Conservation (phyloP, 306 rosid genomes). For the Oemleria cerasiformis region DNA sequence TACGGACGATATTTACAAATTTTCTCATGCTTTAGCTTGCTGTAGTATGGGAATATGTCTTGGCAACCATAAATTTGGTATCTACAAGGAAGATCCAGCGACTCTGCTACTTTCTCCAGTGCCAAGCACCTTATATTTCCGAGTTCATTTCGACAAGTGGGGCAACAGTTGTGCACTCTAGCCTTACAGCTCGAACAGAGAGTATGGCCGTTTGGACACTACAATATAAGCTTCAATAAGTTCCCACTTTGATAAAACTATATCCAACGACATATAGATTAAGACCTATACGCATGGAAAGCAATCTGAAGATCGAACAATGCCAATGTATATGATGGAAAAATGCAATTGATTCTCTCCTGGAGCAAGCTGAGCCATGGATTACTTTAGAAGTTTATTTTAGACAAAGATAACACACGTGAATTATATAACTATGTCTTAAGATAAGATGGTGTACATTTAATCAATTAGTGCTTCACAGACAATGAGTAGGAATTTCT, state of each 20-base stretch:
- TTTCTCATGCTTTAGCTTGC: conserved; percentile 58
- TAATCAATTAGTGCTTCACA: background rate
- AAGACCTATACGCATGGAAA: background rate
- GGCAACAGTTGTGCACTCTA: conserved; percentile 51
- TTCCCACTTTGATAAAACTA: background rate
- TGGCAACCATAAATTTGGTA: conserved; percentile 44
- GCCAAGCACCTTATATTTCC: conserved; percentile 62
- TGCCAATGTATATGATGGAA: background rate
- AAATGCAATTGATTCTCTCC: background rate
- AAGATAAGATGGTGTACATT: background rate
- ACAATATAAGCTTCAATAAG: conserved; percentile 8
- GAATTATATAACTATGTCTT: background rate
- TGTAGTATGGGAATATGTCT: conserved; percentile 46
- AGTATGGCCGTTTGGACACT: conserved; percentile 65
- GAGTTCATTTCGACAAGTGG: conserved; percentile 54
- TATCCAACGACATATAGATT: background rate
- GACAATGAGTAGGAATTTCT: background rate
- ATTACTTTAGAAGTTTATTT: background rate
- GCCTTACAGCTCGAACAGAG: conserved; percentile 55
- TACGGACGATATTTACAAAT: conserved; percentile 44
- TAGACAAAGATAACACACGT: background rate
- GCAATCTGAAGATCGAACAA: background rate
- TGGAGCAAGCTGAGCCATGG: background rate
- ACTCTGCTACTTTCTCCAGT: conserved; percentile 55
- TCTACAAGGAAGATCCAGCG: conserved; percentile 52